Evolutionary conservation across 176 grass and related monocot genomes (phyloP).

Genomic region (Cenchrus purpureus): DNA sequence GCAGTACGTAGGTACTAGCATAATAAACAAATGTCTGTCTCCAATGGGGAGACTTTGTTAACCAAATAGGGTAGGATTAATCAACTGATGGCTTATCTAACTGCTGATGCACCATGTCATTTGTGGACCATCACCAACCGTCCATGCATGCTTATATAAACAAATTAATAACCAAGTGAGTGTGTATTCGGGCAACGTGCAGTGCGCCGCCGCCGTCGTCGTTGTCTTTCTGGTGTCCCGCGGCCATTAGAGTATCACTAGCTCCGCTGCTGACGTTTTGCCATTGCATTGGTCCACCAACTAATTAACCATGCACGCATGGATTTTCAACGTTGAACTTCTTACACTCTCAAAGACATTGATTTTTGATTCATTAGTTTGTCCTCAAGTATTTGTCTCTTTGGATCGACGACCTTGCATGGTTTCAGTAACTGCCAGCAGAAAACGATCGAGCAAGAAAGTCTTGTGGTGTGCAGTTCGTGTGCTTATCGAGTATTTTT

Average conservation of each 20-base stretch:
- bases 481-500: too few relatives aligned
- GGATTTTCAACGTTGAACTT: neutral
- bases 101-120: neutral
- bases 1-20: neutral
- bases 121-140: neutral
- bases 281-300: conserved; percentile 1
- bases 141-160: neutral
- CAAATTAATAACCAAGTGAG: neutral
- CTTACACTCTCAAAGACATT: neutral
- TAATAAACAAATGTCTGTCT: conserved; percentile 43
- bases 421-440: neutral
- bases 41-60: conserved; percentile 31
- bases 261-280: conserved; percentile 11
- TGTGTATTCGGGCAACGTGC: neutral
- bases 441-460: neutral
- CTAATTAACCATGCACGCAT: neutral
- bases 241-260: neutral
- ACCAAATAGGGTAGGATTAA: neutral
- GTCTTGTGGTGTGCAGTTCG: neutral
- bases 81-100: neutral
- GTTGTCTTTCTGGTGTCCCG: neutral
- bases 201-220: conserved; percentile 12
- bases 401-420: neutral
- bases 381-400: neutral
- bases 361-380: neutral